phyloP scores from a whole-genome alignment of 2,329 filamentous ascomycete genomes.

The Aphanoascus verrucosus region DNA sequence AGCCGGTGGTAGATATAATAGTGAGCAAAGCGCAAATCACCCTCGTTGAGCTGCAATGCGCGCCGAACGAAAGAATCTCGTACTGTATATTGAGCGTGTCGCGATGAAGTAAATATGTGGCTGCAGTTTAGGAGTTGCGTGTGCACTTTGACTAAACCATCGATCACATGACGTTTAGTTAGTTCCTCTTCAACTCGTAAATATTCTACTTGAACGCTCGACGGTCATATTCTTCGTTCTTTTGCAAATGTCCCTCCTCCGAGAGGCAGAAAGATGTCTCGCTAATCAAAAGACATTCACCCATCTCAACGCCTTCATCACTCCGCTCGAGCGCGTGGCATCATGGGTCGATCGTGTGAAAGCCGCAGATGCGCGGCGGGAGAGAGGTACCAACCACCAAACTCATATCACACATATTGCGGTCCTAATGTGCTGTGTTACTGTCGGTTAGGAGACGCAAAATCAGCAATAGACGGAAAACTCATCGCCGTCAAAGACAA shows the following conservation, averaged over 20 bases:
- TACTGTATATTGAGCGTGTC: neutral
- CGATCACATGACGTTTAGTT: slow-evolving; percentile 8
- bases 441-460: slow-evolving; percentile 25
- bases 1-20: neutral
- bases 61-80: neutral
- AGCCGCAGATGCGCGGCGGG: slow-evolving; percentile 29
- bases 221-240: neutral
- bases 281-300: slow-evolving; percentile 30
- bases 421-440: neutral
- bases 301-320: slow-evolving; percentile 34
- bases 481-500: slow-evolving; percentile 66
- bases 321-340: slow-evolving; percentile 26
- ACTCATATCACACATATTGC: neutral
- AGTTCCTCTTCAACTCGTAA: neutral
- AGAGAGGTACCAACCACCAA: slow-evolving; percentile 23
- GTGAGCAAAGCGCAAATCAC: neutral
- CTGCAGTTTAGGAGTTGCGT: neutral
- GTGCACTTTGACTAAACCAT: slow-evolving; percentile 1
- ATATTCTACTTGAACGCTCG: neutral
- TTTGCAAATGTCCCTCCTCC: slow-evolving; percentile 34
- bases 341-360: slow-evolving; percentile 29
- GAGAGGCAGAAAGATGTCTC: slow-evolving; percentile 36
- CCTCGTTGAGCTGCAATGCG: neutral
- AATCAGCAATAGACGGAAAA: slow-evolving; percentile 34
- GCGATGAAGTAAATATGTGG: neutral